Percentiles rank a stretch among this genome's conserved stretches.
Conservation (phyloP, 352 stramenopile genomes). For the Globisporangium orthogonon region DNA sequence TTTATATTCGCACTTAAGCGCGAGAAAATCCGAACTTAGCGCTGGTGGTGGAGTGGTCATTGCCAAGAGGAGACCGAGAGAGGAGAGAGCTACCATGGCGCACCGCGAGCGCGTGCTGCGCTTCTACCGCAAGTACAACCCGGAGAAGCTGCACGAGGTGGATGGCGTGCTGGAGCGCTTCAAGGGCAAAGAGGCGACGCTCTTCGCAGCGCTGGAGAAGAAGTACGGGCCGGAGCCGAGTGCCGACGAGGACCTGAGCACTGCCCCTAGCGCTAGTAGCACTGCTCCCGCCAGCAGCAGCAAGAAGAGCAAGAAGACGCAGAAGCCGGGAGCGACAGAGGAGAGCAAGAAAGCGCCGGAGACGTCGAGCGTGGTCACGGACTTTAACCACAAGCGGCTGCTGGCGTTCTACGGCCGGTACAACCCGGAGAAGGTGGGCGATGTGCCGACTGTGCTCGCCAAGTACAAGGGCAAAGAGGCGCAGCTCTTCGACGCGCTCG, state of each 20-base stretch:
- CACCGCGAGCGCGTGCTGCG: constrained; percentile 62
- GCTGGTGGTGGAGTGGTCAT: too few relatives aligned
- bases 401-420: constrained; percentile 81
- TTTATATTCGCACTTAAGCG: background rate
- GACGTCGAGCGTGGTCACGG: constrained; percentile 21
- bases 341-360: constrained; percentile 11
- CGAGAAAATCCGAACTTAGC: background rate
- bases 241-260: constrained; percentile 31
- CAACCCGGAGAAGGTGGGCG: constrained; percentile 72
- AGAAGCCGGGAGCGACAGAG: background rate
- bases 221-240: constrained; percentile 79
- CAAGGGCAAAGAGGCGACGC: constrained; percentile 61
- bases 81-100: constrained; percentile 24
- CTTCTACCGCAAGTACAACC: constrained; percentile 86
- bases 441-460: constrained; percentile 49
- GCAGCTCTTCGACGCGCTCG: constrained; percentile 71
- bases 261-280: constrained; percentile 5
- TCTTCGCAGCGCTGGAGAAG: constrained; percentile 73
- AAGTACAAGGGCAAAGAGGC: constrained; percentile 84
- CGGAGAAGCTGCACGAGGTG: constrained; percentile 78
- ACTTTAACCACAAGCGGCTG: constrained; percentile 62
- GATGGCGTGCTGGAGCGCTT: constrained; percentile 78
- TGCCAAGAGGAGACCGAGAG: too few relatives aligned
- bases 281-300: background rate
- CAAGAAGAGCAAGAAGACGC: constrained; percentile 14